Conservation (phyloP, 1,284 basidiomycete genomes). For the Marasmius tenuissimus region DNA sequence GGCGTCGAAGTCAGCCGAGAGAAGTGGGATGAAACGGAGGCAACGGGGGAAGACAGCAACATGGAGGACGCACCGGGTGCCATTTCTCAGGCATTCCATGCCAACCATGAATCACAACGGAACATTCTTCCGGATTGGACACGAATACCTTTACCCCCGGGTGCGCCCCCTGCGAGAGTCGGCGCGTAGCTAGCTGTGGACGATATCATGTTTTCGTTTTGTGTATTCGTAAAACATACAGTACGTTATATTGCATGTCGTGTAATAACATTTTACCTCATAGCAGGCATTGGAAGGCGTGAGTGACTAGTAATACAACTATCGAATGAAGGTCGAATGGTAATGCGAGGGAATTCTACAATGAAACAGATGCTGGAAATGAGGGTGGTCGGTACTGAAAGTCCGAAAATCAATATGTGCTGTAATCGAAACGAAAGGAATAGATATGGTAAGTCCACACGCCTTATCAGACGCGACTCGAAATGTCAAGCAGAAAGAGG, state of each 20-base stretch:
- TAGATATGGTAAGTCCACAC: not conserved
- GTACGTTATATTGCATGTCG: not conserved
- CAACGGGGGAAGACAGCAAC: constrained; percentile 40
- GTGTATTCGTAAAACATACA: constrained; percentile 9
- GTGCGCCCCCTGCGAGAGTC: constrained; percentile 49
- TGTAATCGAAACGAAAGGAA: not conserved
- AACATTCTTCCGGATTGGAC: constrained; percentile 81
- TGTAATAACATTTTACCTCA: not conserved
- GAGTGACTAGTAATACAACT: not conserved
- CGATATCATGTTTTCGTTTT: not conserved
- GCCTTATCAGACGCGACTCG: not conserved
- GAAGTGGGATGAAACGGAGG: constrained; percentile 77
- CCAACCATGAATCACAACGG: constrained; percentile 32
- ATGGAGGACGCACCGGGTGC: constrained; percentile 41
- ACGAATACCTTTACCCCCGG: constrained; percentile 53
- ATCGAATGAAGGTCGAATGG: not conserved
- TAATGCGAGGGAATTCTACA: not conserved
- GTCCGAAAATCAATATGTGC: not conserved
- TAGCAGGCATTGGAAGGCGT: not conserved
- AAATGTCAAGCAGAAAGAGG: not conserved
- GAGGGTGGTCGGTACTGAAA: not conserved
- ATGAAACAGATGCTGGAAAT: not conserved
- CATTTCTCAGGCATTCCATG: constrained; percentile 13
- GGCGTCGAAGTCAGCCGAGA: constrained; percentile 81
- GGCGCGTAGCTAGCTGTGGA: not conserved